Base-by-base conservation (phyloP, 768 basidiomycete genomes). In the Phlegmacium glaucopus region DNA sequence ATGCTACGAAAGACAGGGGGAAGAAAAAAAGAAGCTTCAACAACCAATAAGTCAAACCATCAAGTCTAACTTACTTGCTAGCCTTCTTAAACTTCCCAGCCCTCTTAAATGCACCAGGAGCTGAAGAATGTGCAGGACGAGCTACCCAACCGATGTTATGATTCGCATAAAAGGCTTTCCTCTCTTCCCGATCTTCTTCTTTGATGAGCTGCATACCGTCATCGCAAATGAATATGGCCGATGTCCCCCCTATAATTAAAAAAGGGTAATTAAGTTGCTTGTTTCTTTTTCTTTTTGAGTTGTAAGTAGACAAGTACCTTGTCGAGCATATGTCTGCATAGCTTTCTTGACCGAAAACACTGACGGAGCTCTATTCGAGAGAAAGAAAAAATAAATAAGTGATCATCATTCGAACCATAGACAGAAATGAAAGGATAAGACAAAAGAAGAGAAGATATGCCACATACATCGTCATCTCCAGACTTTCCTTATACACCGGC, bases 11-110 rank as follows among this genome's bases (percentile, higher is more conserved):
- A 18, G 47, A 46, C 22, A 50, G 38, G 13, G 44, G 18, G 18
- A 46, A 12, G 18, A n/a, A n/a, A n/a, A n/a, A n/a, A n/a, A n/a
- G n/a, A n/a, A n/a, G n/a, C n/a, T n/a, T 44, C 39, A 44, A 25
- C 22, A 42, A 11, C 37, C 12, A 26, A 51, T 40, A 6, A 39
- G 35, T 34, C 22, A 36, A 10, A 26, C 15, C 36, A 26, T 22
- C 5, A 44, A 38, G 32, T 37, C 39, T 16, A 22, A 65, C 69
- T 26, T 51, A 72, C 68, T 78, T 78, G 51, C 69, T 71, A 44
- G 87, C 88, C 65, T 93, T 93, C 73, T 92, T 92, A 78, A 93
- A 93, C 44, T 88, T 84, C 8, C 90, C 90, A 6, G 90, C 88
- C 63, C 93, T 89, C 72, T 93, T 90, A 75, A 94, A 95, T 0